phyloP scores from a whole-genome alignment of 139 green algal genomes.

The Closterium sp. region DNA sequence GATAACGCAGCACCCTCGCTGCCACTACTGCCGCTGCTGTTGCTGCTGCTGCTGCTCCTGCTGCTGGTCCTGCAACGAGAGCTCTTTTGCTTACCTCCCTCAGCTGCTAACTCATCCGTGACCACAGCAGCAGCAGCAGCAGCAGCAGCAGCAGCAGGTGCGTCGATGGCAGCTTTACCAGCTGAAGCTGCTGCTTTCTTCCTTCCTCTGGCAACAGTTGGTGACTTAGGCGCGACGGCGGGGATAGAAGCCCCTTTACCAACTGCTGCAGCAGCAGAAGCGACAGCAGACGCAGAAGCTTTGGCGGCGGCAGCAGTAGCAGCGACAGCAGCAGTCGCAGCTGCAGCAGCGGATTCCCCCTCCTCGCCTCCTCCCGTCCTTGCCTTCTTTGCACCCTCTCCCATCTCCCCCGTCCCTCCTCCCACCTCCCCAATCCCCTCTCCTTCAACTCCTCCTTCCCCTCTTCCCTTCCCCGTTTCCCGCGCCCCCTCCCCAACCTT shows the following conservation, averaged over 20 bases:
- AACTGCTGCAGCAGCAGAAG: constrained; percentile 1
- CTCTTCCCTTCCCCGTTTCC: background rate
- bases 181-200: background rate
- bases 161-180: background rate
- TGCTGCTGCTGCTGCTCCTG: too few relatives aligned
- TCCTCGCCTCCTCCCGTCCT: background rate
- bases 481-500: background rate
- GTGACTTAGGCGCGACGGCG: background rate
- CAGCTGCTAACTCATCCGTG: background rate
- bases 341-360: background rate
- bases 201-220: background rate
- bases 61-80: background rate
- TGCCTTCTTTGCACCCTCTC: background rate
- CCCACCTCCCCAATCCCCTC: background rate
- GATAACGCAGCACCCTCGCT: background rate
- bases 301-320: background rate
- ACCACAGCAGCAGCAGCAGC: background rate
- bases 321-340: background rate
- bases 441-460: background rate
- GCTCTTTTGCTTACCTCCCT: background rate
- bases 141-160: background rate
- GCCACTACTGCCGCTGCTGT: constrained; percentile 4
- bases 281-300: constrained; percentile 1
- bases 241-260: background rate
- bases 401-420: background rate